Evolutionary conservation across 139 green algal species (phyloP).

Genomic region (Pedinophyceae sp.): DNA sequence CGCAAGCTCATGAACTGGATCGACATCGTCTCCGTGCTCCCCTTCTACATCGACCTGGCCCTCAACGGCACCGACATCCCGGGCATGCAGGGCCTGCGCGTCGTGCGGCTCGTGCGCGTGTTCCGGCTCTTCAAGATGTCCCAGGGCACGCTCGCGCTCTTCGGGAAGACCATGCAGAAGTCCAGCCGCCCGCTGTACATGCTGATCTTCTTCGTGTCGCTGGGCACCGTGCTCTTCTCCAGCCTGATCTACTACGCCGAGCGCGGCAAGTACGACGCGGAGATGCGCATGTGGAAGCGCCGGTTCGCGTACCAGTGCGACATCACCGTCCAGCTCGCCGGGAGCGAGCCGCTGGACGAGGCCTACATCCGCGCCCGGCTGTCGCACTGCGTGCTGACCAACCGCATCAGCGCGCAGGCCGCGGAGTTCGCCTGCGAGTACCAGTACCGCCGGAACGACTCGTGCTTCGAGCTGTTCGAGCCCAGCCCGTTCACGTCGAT

Average conservation of each 20-base stretch:
- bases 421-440: no score
- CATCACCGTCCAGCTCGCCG: no score
- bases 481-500: constrained; percentile 14
- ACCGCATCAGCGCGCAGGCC: no score
- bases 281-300: no score
- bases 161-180: constrained; percentile 11
- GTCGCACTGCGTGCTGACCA: no score
- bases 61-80: constrained; percentile 1
- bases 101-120: constrained; percentile 14
- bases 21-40: constrained; percentile 15
- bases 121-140: constrained; percentile 15
- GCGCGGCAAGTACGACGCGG: constrained; percentile 1
- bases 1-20: constrained; percentile 9
- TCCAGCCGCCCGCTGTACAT: constrained; percentile 16
- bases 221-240: constrained; percentile 17
- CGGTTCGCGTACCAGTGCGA: no score
- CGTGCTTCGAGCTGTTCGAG: no score
- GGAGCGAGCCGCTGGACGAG: background rate
- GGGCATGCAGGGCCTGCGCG: constrained; percentile 4
- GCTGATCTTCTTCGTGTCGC: constrained; percentile 14
- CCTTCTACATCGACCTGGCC: constrained; percentile 15
- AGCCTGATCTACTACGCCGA: constrained; percentile 26
- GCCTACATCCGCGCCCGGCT: no score
- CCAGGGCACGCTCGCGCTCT: constrained; percentile 5
- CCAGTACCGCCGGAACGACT: no score